Conservation (phyloP, 495 filamentous ascomycete genomes). For the Filosporella fistucella region DNA sequence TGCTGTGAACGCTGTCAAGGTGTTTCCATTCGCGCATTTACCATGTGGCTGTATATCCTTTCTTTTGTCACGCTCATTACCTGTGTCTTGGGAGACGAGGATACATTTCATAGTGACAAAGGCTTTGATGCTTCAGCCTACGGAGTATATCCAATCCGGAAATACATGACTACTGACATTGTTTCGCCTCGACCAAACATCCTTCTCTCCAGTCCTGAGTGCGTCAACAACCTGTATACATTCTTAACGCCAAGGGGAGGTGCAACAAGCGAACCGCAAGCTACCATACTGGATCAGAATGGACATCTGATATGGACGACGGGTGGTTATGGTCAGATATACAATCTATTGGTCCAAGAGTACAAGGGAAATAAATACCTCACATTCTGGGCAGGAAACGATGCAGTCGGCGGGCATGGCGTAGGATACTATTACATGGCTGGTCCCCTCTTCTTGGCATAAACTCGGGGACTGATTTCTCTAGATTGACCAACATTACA, state of each 20-base stretch:
- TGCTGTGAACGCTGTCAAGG: too few relatives aligned
- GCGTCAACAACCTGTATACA: conserved; percentile 34
- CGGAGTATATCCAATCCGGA: conserved; percentile 35
- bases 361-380: conserved; percentile 39
- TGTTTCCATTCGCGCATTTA: too few relatives aligned
- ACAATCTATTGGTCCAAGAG: conserved; percentile 37
- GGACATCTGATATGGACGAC: conserved; percentile 41
- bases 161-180: conserved; percentile 32
- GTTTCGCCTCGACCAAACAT: conserved; percentile 36
- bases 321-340: conserved; percentile 29
- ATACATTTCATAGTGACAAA: conserved; percentile 15
- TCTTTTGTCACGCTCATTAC: too few relatives aligned
- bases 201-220: conserved; percentile 26
- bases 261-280: conserved; percentile 31
- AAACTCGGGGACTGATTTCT: neutral
- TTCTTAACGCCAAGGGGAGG: conserved; percentile 38
- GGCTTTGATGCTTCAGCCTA: conserved; percentile 32
- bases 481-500: conserved; percentile 31
- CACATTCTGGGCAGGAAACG: conserved; percentile 48
- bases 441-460: conserved; percentile 4
- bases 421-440: conserved; percentile 47
- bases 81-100: neutral
- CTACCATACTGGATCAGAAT: conserved; percentile 40
- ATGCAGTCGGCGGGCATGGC: conserved; percentile 41
- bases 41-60: too few relatives aligned